These are phyloP conservation scores for Haplosporangium sp. DNA, from an alignment of 371 early-diverging fungal genomes.

Conservation along the genomic window DNA sequence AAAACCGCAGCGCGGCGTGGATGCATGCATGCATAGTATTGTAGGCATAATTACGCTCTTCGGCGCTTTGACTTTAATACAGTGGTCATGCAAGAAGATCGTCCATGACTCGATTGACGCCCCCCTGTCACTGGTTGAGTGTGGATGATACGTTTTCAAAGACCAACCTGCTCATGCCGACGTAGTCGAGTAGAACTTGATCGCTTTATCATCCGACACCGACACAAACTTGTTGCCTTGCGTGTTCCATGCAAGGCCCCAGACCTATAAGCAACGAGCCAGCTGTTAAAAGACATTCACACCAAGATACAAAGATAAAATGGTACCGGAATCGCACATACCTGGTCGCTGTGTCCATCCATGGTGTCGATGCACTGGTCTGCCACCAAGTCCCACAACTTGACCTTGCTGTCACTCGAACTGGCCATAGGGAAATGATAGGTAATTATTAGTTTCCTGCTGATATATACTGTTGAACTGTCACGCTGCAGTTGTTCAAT, in stretches of 20 bases:
- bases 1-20: no score
- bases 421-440: constrained; percentile 18
- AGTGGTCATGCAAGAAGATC: no score
- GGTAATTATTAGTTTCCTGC: no score
- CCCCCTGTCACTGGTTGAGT: no score
- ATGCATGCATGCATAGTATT: no score
- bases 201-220: constrained; percentile 75
- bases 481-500: no score
- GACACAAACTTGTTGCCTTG: constrained; percentile 80
- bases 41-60: no score
- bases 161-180: constrained; percentile 27
- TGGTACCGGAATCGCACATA: constrained; percentile 20
- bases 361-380: constrained; percentile 84
- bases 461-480: not conserved
- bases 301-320: not conserved
- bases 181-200: constrained; percentile 56
- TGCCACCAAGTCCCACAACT: constrained; percentile 83
- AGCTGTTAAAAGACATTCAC: not conserved
- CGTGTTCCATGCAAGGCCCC: constrained; percentile 83
- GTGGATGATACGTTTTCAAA: no score
- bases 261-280: constrained; percentile 59
- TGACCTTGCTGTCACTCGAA: constrained; percentile 80
- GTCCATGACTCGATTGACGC: no score
- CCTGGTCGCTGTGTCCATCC: constrained; percentile 82
- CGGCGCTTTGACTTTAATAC: no score